phyloP scores from a whole-genome alignment of 2,329 filamentous ascomycete species.

The Diaporthe citriasiana region DNA sequence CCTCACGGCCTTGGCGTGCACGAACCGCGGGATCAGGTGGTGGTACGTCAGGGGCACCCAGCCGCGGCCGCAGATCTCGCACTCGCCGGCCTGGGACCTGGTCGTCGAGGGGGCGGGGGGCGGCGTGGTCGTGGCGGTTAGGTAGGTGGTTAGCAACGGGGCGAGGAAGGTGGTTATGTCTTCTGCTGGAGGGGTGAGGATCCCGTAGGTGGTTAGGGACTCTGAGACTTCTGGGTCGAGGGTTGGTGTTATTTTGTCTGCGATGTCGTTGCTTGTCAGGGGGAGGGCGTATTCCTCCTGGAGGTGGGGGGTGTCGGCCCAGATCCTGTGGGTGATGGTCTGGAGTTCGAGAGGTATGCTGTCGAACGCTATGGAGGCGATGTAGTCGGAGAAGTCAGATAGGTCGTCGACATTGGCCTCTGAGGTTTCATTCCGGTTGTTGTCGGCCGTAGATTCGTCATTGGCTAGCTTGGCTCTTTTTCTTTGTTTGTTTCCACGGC shows the following conservation, averaged over 20 bases:
- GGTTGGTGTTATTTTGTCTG: slow-evolving; percentile 61
- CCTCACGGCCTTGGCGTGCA: slow-evolving; percentile 82
- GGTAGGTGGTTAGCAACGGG: slow-evolving; percentile 74
- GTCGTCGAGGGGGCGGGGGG: slow-evolving; percentile 76
- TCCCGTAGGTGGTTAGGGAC: slow-evolving; percentile 75
- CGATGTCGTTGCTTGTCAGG: slow-evolving; percentile 64
- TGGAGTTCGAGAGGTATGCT: slow-evolving; percentile 73
- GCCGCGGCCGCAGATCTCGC: slow-evolving; percentile 82
- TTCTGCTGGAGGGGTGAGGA: slow-evolving; percentile 62
- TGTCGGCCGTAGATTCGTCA: not conserved
- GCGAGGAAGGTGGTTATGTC: slow-evolving; percentile 70
- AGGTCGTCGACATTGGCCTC: slow-evolving; percentile 73
- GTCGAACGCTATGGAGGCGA: slow-evolving; percentile 78
- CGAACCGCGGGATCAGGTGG: slow-evolving; percentile 84
- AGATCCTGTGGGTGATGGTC: slow-evolving; percentile 71
- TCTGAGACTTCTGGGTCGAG: slow-evolving; percentile 75
- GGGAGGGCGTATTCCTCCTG: slow-evolving; percentile 70
- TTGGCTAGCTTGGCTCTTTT: slow-evolving; percentile 47
- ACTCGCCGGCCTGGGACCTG: slow-evolving; percentile 65
- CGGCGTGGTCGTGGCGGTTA: slow-evolving; percentile 67
- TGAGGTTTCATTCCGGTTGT: not conserved
- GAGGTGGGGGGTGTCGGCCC: slow-evolving; percentile 64
- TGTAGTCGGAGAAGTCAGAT: slow-evolving; percentile 85
- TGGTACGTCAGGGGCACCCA: slow-evolving; percentile 87
- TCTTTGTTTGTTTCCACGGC: slow-evolving; percentile 52